Percentiles rank a stretch among this genome's conserved stretches.
phyloP scores from a whole-genome alignment of 331 rosid genomes.

The Dryas integrifolia region DNA sequence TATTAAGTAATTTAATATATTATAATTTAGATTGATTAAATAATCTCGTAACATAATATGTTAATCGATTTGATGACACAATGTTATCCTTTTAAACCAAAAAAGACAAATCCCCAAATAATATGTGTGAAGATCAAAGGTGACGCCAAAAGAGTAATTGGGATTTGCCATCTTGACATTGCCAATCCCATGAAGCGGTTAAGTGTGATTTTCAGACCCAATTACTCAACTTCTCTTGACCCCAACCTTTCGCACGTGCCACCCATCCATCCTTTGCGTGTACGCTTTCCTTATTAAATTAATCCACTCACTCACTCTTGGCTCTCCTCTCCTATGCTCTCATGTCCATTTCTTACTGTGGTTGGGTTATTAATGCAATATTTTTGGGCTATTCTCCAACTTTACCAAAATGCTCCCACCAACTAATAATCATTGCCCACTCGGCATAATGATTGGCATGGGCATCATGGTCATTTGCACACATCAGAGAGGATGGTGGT shows the following conservation, averaged over 20 bases:
- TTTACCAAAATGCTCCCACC: slow-evolving; percentile 39
- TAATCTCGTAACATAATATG: not conserved
- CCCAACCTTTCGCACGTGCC: slow-evolving; percentile 55
- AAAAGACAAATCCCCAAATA: slow-evolving; percentile 30
- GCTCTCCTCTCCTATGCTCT: not conserved
- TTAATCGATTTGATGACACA: not conserved
- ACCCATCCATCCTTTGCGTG: slow-evolving; percentile 38
- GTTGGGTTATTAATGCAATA: slow-evolving; percentile 35
- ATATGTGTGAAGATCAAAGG: slow-evolving; percentile 44
- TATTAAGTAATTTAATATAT: too few relatives aligned
- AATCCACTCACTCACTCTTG: not conserved
- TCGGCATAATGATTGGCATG: slow-evolving; percentile 36
- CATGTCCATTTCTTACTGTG: slow-evolving; percentile 21
- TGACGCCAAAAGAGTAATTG: slow-evolving; percentile 39
- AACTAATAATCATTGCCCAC: slow-evolving; percentile 15
- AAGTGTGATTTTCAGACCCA: slow-evolving; percentile 47
- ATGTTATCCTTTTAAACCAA: not conserved
- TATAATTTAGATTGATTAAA: not conserved
- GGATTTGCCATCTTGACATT: slow-evolving; percentile 45
- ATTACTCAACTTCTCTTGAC: slow-evolving; percentile 42
- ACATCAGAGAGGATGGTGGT: slow-evolving; percentile 36
- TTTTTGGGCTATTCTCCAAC: not conserved
- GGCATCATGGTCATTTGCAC: slow-evolving; percentile 39
- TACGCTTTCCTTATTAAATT: slow-evolving; percentile 15
- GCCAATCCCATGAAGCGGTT: slow-evolving; percentile 55